phyloP scores from a whole-genome alignment of 352 stramenopile species.

The Globisporangium irregulare region DNA sequence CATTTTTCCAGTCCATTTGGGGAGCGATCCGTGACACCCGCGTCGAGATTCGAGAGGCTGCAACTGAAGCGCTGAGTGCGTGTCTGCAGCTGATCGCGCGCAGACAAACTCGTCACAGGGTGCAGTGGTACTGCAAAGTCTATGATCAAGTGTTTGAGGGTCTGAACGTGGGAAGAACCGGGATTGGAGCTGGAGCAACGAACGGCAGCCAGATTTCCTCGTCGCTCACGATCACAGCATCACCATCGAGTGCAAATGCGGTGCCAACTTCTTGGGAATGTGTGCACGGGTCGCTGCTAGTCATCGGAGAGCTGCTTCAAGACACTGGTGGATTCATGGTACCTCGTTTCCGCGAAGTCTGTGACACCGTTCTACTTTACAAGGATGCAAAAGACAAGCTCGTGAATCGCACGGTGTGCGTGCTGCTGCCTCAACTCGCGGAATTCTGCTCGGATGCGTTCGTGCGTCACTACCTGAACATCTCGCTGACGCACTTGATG shows the following conservation, averaged over 20 bases:
- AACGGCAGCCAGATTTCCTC: conserved; percentile 22
- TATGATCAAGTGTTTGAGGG: conserved; percentile 90
- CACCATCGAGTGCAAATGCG: conserved; percentile 11
- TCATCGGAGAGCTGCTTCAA: conserved; percentile 93
- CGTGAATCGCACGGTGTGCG: conserved; percentile 77
- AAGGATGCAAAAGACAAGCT: conserved; percentile 87
- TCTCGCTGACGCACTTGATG: conserved; percentile 80
- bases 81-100: conserved; percentile 87
- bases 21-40: conserved; percentile 67
- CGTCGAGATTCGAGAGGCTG: conserved; percentile 81
- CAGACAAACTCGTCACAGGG: conserved; percentile 73
- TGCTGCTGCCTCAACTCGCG: conserved; percentile 93
- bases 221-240: conserved; percentile 11
- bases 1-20: conserved; percentile 93
- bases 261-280: conserved; percentile 59
- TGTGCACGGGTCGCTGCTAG: conserved; percentile 94
- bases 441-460: conserved; percentile 92
- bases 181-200: conserved; percentile 8
- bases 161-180: conserved; percentile 33
- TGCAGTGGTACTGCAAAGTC: conserved; percentile 92
- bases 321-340: conserved; percentile 97
- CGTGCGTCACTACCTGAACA: conserved; percentile 90
- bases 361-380: conserved; percentile 92
- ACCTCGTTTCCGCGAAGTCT: conserved; percentile 95
- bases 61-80: conserved; percentile 78